Base-by-base conservation (phyloP, 345 rosid species). In the Populus ilicifolia region DNA sequence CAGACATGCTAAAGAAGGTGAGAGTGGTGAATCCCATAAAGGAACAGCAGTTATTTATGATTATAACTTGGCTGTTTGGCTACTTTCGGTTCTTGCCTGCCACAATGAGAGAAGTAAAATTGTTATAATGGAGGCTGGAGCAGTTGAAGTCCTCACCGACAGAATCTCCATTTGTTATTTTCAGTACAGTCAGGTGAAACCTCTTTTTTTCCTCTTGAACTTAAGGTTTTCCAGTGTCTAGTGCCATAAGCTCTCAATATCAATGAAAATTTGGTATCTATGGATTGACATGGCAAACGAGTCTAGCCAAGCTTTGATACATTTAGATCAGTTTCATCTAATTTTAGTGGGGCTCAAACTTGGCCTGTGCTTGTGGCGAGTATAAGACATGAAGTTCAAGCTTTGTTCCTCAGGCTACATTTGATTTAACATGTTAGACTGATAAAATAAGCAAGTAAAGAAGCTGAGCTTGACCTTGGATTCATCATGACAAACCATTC, bases 11-110 rank as follows among this genome's bases (percentile, higher is more conserved):
- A 85, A 83, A 80, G 97, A 85, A 81, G 92, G 77, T 79, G 84
- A 81, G 70, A 86, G 80, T 71, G 86, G 75, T 36, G 93, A 89
- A 68, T 85, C 89, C 16, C 84, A 74, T 81, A 65, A 75, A 5
- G 87, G 88, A 69, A 86, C 90, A 46, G 79, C 89, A 38, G 75
- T 91, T 70, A 87, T 96, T 79, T 85, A 71, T 83, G 99, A 97
- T 79, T 85, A 82, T 56, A 90, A 87, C 84, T 86, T 96, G 74
- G 98, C 97, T 69, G 87, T 89, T 78, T 94, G 97, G 97, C 85
- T 96, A 72, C 97, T 96, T 29, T 89, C 97, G 14, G 88, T 96
- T 76, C 95, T 96, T 86, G 94, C 99, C 27, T 91, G 98, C 84
- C 94, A 88, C 72, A 93, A 92, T 83, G 96, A 86, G 80, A 91